Base-by-base conservation (phyloP, 352 stramenopile species). In the Globisporangium echinulatum region DNA sequence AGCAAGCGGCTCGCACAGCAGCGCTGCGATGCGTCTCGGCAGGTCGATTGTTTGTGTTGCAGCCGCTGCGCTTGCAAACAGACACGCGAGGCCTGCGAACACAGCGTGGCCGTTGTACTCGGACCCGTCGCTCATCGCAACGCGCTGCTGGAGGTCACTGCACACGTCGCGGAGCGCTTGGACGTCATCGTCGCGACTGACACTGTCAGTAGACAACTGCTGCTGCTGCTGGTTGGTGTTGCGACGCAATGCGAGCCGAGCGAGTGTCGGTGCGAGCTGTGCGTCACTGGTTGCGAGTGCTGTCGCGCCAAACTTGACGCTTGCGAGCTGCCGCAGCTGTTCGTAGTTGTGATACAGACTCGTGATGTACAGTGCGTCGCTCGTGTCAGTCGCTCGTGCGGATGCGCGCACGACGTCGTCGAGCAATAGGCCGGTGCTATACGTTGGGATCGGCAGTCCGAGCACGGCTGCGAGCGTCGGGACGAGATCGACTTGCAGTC, bases 401-500 rank as follows among this genome's bases (percentile, higher is more conserved):
- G 74, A 75, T 36, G 70, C 69, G 19, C 60, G 59, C 0, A 92
- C 60, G 25, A 89, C 74, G 51, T 87, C 75, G 25, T 83, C 62
- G 4, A 96, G 65, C 13, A 93, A n/a, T 10, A 82, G 53, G 0
- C 87, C 87, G 0, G 79, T 92, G 52, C 77, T 94, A 47, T 79
- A 74, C 0, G 65, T 15, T 1, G 87, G 87, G 39, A 95, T 92
- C 0, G 52, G 66, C 5, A 96, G 58, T 10, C 79, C 79, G 55
- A 94, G 89, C 0, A 95, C 63, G 5, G 79, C 60, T 4, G 82
- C 79, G 47, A 96, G 78, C 4, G 85, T 96, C n/a, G 84, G 84
- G 15, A 94, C 87, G 4, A 96, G 58, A 54, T 96, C 87, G 17
- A 96, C 82, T 57, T 96, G 87, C 50, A 58, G 71, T 7, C 66